Evolutionary conservation across 2,329 filamentous ascomycete species (phyloP).

Genomic region (Dactylellina haptotyla): DNA sequence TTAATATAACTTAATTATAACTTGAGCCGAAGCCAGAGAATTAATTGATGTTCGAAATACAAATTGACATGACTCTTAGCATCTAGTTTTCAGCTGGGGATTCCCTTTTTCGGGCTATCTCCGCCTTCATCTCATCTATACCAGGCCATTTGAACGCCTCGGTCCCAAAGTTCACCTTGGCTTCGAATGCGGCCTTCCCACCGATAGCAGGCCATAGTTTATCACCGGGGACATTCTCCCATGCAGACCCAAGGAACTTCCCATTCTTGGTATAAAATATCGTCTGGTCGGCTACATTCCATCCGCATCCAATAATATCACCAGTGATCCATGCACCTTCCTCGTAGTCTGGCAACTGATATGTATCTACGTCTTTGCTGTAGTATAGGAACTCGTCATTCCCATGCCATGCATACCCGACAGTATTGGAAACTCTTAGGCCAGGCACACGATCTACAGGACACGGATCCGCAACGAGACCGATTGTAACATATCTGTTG

Average conservation of each 20-base stretch:
- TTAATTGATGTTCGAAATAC: neutral
- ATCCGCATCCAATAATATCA: conserved; percentile 38
- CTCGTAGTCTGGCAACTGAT: neutral
- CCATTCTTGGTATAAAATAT: conserved; percentile 47
- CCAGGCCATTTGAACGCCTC: conserved; percentile 34
- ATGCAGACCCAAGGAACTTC: conserved; percentile 16
- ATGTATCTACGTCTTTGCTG: conserved; percentile 9
- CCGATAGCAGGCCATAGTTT: conserved; percentile 40
- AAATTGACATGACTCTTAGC: too few relatives aligned
- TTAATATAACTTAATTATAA: too few relatives aligned
- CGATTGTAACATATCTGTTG: conserved; percentile 26
- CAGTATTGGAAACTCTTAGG: conserved; percentile 16
- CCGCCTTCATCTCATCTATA: conserved; percentile 19
- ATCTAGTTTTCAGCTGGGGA: neutral
- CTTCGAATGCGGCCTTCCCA: conserved; percentile 23
- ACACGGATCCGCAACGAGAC: conserved; percentile 35
- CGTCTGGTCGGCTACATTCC: conserved; percentile 10
- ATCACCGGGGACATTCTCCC: conserved; percentile 16
- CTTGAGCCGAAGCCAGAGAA: too few relatives aligned
- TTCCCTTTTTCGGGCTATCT: neutral
- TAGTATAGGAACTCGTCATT: conserved; percentile 31
- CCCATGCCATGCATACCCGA: conserved; percentile 40
- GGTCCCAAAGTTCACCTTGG: conserved; percentile 31
- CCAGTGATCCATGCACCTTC: neutral
- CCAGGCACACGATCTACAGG: conserved; percentile 28